Evolutionary conservation across 371 early-diverging fungal genomes (phyloP).

Genomic region (Lichtheimia ornata): DNA sequence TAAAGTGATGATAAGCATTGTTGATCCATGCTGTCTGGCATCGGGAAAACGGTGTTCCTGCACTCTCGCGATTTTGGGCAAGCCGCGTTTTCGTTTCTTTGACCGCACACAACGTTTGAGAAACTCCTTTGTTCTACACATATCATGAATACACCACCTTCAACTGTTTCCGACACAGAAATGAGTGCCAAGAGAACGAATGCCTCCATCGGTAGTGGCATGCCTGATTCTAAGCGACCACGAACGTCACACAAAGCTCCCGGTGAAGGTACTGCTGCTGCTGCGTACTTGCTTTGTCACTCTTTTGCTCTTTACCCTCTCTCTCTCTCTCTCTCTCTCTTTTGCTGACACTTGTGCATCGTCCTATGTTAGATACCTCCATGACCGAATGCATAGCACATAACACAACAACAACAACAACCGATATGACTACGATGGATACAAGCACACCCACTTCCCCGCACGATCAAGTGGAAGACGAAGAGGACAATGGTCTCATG

Average conservation of each 20-base stretch:
- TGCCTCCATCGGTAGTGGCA: background rate
- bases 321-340: too few species aligned
- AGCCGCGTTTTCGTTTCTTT: too few species aligned
- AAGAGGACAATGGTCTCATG: constrained; percentile 15
- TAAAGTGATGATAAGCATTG: too few species aligned
- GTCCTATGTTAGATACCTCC: background rate
- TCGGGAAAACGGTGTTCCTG: too few species aligned
- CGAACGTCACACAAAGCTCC: constrained; percentile 12
- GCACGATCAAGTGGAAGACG: constrained; percentile 2
- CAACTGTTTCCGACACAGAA: background rate
- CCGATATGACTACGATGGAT: background rate
- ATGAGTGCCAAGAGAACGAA: constrained; percentile 1
- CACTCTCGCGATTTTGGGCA: too few species aligned
- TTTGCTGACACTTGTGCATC: background rate
- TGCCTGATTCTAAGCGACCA: constrained; percentile 9
- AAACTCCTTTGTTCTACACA: too few species aligned
- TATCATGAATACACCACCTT: background rate
- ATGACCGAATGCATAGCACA: background rate
- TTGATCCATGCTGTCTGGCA: too few species aligned
- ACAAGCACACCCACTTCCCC: constrained; percentile 3
- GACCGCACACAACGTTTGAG: too few species aligned
- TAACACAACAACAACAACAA: constrained; percentile 4
- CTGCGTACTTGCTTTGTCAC: background rate
- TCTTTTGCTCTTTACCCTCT: background rate
- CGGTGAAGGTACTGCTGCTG: constrained; percentile 3